Evolutionary conservation across 768 basidiomycete genomes (phyloP).

Genomic region (Podaxis rugospora): DNA sequence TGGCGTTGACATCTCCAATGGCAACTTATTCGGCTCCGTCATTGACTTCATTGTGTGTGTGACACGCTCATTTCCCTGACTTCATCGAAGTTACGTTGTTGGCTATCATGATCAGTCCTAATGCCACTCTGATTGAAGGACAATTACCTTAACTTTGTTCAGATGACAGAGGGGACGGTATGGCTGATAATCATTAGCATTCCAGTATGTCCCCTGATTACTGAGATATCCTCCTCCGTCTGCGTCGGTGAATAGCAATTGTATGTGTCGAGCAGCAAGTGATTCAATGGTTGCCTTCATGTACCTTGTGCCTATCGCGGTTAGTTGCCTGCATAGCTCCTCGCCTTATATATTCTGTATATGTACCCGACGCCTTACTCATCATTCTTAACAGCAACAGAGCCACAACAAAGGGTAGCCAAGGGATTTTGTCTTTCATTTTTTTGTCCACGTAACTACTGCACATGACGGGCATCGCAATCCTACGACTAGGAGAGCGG

Average conservation of each 20-base stretch:
- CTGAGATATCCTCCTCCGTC: background rate
- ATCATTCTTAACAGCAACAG: slow-evolving; percentile 9
- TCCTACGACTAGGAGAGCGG: too few species aligned
- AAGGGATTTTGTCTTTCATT: background rate
- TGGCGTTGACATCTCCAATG: background rate
- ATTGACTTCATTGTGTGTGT: slow-evolving; percentile 1
- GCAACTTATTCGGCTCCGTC: background rate
- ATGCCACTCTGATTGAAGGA: background rate
- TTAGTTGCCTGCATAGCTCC: background rate
- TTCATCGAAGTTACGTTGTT: slow-evolving; percentile 31
- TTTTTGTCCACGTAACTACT: too few species aligned
- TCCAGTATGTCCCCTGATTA: background rate
- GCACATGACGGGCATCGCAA: too few species aligned
- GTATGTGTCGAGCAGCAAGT: background rate
- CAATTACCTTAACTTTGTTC: background rate
- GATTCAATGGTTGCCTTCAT: background rate
- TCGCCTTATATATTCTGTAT: background rate
- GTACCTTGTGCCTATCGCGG: background rate
- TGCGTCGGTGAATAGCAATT: background rate
- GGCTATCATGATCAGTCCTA: background rate
- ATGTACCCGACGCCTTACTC: background rate
- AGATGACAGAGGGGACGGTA: background rate
- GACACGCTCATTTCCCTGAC: slow-evolving; percentile 25
- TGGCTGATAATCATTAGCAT: background rate
- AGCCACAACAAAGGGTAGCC: background rate